Base-by-base conservation (phyloP, 2,329 filamentous ascomycete genomes). In the Lecanosticta acicola region DNA sequence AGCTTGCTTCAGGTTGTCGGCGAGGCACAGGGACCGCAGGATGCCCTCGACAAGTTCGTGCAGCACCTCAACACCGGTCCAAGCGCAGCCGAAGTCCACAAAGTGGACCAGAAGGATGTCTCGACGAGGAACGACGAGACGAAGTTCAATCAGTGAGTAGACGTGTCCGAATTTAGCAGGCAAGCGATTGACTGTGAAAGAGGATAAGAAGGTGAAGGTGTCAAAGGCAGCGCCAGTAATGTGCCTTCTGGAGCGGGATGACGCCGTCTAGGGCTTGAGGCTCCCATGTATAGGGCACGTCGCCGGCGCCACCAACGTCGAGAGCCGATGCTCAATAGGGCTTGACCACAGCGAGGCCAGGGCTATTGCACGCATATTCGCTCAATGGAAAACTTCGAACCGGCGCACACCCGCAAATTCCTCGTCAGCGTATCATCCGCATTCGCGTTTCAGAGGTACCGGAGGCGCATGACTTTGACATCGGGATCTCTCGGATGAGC, bases 1-100 rank as follows among this genome's bases (percentile, higher is more conserved):
- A n/a, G n/a, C n/a, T n/a, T n/a, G n/a, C n/a, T 0, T 3, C 55
- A 95, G 87, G 90, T 97, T 38, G 81, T 87, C 61, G 91, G 91
- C 19, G 90, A 96, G 69, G 89, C 84, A 3, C 91, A 97, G 64
- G 90, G 88, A 21, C 73, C 78, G 1, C 74, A 81, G 1, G 75
- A 80, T 0, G 68, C 76, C 2, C 65, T 97, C 19, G 68, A 80
- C 42, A 77, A 80, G 45, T 84, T 96, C 54, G 69, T 94, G 29
- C 79, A 84, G 56, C 81, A 87, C 51, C 71, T 96, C 38, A 77
- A 88, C 59, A 76, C 80, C 42, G 91, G 91, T 0, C 90, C 90
- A 0, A 71, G 74, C 1, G 74, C 79, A 45, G 83, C 90, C 1
- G 77, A 77, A 18, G 91, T 97, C 0, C 80, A 81, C 32, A 82